Evolutionary conservation across 2,329 filamentous ascomycete species (phyloP).

Genomic region (Neonectria ditissima): DNA sequence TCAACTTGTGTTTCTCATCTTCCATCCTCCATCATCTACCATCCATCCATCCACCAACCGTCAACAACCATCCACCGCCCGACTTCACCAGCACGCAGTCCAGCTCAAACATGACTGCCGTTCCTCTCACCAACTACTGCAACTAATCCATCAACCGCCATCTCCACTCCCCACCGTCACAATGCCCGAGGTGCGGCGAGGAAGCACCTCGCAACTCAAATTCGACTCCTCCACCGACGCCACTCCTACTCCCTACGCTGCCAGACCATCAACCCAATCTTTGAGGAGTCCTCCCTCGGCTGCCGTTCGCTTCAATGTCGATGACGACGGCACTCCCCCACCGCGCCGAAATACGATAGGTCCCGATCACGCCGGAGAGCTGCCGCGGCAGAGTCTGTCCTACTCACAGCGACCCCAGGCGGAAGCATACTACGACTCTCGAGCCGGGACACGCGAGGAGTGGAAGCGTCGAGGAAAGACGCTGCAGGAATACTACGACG

Average conservation of each 20-base stretch:
- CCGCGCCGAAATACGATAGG: conserved; percentile 32
- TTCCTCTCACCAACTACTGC: conserved; percentile 1
- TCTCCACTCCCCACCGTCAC: conserved; percentile 12
- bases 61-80: neutral
- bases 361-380: conserved; percentile 32
- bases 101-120: conserved; percentile 14
- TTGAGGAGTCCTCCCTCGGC: conserved; percentile 18
- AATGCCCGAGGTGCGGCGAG: conserved; percentile 49
- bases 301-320: conserved; percentile 39
- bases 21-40: neutral
- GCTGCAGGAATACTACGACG: conserved; percentile 55
- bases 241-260: conserved; percentile 18
- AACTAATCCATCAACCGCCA: neutral
- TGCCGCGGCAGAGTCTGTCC: conserved; percentile 49
- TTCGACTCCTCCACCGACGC: conserved; percentile 37
- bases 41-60: neutral
- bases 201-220: conserved; percentile 37
- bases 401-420: conserved; percentile 50
- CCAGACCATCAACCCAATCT: conserved; percentile 32
- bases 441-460: conserved; percentile 51
- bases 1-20: conserved; percentile 4
- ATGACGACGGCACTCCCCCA: conserved; percentile 25
- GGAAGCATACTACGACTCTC: conserved; percentile 56
- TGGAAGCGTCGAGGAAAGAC: conserved; percentile 51
- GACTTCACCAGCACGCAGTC: neutral